Evolutionary conservation across 2,329 filamentous ascomycete species (phyloP).

Genomic region (Curvularia spicifera): DNA sequence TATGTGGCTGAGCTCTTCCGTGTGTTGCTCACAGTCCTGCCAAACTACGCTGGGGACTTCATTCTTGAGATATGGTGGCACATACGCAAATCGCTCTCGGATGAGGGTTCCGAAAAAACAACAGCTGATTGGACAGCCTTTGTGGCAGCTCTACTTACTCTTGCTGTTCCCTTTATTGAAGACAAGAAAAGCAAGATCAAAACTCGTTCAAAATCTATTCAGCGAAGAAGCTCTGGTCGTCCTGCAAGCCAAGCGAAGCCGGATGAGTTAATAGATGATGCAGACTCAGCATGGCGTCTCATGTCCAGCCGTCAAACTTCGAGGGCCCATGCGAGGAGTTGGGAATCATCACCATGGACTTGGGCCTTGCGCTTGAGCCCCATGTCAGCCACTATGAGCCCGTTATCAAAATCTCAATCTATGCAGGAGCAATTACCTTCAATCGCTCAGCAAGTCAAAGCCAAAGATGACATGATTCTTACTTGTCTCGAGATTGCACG

Average conservation of each 20-base stretch:
- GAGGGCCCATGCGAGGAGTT: conserved; percentile 36
- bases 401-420: conserved; percentile 30
- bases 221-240: conserved; percentile 34
- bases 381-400: conserved; percentile 31
- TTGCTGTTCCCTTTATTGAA: conserved; percentile 47
- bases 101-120: conserved; percentile 14
- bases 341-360: conserved; percentile 43
- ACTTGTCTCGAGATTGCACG: conserved; percentile 43
- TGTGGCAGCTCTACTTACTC: conserved; percentile 49
- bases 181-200: conserved; percentile 33
- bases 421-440: conserved; percentile 16
- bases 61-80: conserved; percentile 50
- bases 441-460: conserved; percentile 37
- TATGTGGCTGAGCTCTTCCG: conserved; percentile 42
- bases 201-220: conserved; percentile 26
- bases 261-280: conserved; percentile 32
- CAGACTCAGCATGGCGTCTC: conserved; percentile 39
- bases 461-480: conserved; percentile 36
- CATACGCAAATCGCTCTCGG: conserved; percentile 35
- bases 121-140: conserved; percentile 50
- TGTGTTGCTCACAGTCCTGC: conserved; percentile 42
- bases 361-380: conserved; percentile 43
- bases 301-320: conserved; percentile 44
- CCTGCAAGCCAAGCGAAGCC: conserved; percentile 33
- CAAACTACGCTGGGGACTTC: conserved; percentile 46